Percentiles rank a stretch among this genome's conserved stretches.
Evolutionary conservation across 805 yeast species (phyloP).

Genomic region (Zygoascus biomembranicola): DNA sequence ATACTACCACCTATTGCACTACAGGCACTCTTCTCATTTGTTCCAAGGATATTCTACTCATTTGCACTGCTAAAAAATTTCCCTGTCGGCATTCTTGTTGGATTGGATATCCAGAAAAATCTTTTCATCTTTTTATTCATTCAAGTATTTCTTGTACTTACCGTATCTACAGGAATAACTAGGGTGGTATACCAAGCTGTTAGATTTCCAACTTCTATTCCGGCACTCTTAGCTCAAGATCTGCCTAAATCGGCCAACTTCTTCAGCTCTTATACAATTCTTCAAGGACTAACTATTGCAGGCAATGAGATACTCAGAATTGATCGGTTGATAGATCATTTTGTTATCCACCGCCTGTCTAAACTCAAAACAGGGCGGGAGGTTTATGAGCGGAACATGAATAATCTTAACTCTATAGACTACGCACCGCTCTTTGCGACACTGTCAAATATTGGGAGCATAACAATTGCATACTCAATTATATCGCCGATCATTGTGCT

Average conservation of each 20-base stretch:
- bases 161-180: slow-evolving; percentile 72
- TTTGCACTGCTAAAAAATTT: slow-evolving; percentile 50
- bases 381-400: slow-evolving; percentile 35
- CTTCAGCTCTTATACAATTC: slow-evolving; percentile 66
- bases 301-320: slow-evolving; percentile 64
- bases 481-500: slow-evolving; percentile 71
- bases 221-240: slow-evolving; percentile 63
- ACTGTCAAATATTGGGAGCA: slow-evolving; percentile 67
- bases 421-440: slow-evolving; percentile 81
- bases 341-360: slow-evolving; percentile 29
- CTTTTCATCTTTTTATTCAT: slow-evolving; percentile 70
- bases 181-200: slow-evolving; percentile 53
- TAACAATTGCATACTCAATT: slow-evolving; percentile 69
- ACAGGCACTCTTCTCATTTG: slow-evolving; percentile 53
- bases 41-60: slow-evolving; percentile 48
- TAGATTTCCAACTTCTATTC: slow-evolving; percentile 64
- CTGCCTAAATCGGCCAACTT: slow-evolving; percentile 82
- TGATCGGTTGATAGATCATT: slow-evolving; percentile 39
- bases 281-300: slow-evolving; percentile 68
- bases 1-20: slow-evolving; percentile 62
- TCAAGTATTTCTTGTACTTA: slow-evolving; percentile 77
- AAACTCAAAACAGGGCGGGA: slow-evolving; percentile 54
- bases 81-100: slow-evolving; percentile 53
- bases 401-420: slow-evolving; percentile 38
- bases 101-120: slow-evolving; percentile 69